Conservation (phyloP, 2,329 filamentous ascomycete species). For the Aspergillus sp. region DNA sequence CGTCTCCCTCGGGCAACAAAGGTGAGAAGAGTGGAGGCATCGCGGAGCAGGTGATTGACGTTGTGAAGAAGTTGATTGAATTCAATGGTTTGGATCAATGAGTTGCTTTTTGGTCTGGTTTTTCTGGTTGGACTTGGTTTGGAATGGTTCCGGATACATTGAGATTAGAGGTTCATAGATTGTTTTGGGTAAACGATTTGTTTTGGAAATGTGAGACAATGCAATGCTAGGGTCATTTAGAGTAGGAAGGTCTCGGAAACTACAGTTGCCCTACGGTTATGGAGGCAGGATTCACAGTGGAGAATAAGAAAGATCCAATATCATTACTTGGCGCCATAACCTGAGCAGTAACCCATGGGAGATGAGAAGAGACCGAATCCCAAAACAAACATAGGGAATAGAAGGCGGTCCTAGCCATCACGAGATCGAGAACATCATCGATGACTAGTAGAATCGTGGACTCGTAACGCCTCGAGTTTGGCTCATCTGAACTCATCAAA, state of each 20-base stretch:
- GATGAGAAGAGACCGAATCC: slow-evolving; percentile 21
- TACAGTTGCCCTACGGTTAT: neutral
- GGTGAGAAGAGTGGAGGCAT: slow-evolving; percentile 21
- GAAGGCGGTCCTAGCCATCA: neutral
- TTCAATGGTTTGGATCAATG: slow-evolving; percentile 79
- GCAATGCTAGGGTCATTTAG: neutral
- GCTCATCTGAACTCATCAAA: slow-evolving; percentile 24
- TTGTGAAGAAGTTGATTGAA: slow-evolving; percentile 82
- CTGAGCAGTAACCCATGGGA: slow-evolving; percentile 29
- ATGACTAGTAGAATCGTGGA: slow-evolving; percentile 4
- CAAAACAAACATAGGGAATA: slow-evolving; percentile 19
- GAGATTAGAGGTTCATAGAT: neutral
- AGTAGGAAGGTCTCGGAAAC: neutral
- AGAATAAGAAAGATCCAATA: slow-evolving; percentile 24
- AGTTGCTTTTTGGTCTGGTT: slow-evolving; percentile 10
- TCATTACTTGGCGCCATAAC: slow-evolving; percentile 27
- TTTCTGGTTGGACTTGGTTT: neutral
- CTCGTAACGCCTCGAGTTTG: slow-evolving; percentile 12
- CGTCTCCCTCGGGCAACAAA: neutral
- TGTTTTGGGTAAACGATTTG: neutral
- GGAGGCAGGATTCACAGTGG: neutral
- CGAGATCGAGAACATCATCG: no score
- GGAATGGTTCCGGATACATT: neutral
- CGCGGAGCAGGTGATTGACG: slow-evolving; percentile 64
- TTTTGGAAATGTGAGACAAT: neutral